Base-by-base conservation (phyloP, 2,329 filamentous ascomycete genomes). In the Coniochaeta prunicola region DNA sequence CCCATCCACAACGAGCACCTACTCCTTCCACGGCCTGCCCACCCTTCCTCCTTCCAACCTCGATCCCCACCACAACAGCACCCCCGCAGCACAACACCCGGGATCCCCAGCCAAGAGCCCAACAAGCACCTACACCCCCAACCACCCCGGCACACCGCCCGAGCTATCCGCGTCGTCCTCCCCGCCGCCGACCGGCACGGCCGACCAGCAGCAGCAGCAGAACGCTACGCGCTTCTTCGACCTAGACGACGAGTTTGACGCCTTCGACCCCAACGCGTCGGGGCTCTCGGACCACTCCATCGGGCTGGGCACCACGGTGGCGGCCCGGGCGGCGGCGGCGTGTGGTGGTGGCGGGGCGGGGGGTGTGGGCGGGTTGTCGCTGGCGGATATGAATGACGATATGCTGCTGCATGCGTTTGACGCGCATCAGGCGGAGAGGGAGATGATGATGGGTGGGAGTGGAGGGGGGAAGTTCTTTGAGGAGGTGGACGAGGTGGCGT, bases 81-180 rank as follows among this genome's bases (percentile, higher is more conserved):
- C 36, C 17, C 65, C 67, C 7, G 65, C 65, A 40, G 53, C 57
- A 42, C 58, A 54, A 59, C 60, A 56, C 31, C 50, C 34, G 1
- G 66, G 66, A 8, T 81, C 81, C 10, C 80, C 82, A 1, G 73
- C 78, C 36, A 83, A 80, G 71, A 82, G 78, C 66, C 69, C 71
- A 4, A 68, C 70, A 19, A 82, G 81, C 69, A 77, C 79, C 59
- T 82, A 78, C 69, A 82, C 80, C 1, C 65, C 66, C 53, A 40
- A 3, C 28, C 61, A 66, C 10, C 64, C 66, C 30, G 59, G 61
- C 69, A 83, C 83, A 3, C 81, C 82, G 4, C 83, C 83, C 1
- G 82, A 81, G 61, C 78, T 86, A 31, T 85, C 83, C n/a, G 78
- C 82, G 60, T 82, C 82, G 21, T 82, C 81, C 60, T 83, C 82